Evolutionary conservation across 352 stramenopile genomes (phyloP), one percentile per base, ranked within the genome.

Genomic region (Phytophthora meadii): DNA sequence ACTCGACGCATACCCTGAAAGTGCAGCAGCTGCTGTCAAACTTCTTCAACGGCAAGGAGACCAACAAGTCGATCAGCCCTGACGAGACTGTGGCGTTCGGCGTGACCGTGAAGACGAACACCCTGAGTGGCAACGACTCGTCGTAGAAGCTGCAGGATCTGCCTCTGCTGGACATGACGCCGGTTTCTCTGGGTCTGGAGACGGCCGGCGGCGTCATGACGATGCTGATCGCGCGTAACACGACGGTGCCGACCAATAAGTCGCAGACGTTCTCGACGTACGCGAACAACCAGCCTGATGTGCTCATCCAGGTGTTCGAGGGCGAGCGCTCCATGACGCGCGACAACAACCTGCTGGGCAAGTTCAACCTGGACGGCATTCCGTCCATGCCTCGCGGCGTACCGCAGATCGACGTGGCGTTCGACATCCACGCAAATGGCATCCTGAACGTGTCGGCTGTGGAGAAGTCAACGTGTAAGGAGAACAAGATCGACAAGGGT

Each of bases 381-480:
- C 87, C 90, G 45, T 87, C 88, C 25, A 93, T 93, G 82, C 89
- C 89, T 12, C 87, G 88, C 68, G 92, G 91, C 62, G 81, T 93
- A 52, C 86, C 88, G 8, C 84, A 95, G 69, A 92, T 97, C 32
- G 82, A 97, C 65, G 84, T 98, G 22, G 94, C 84, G 17, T 96
- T 95, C 65, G 82, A 95, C 52, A 89, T 97, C 64, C 89, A 97
- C 66, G 88, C 79, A 27, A 89, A 86, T 65, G 91, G 91, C 55
- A 97, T 98, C 76, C 76, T 98, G 61, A 97, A 98, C 73, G 94
- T 98, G 22, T 93, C 84, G 54, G 94, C 94, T 19, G 74, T 89
- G 37, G 81, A 89, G 65, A 89, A 99, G 89, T 97, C 89, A 68
- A 99, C 97, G 17, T n/a, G n/a, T 64, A 99, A 98, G 91, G 79